Percentiles rank a stretch among this genome's conserved stretches.
Conservation (phyloP, 495 filamentous ascomycete species). For the Lentithecium fluviatile region DNA sequence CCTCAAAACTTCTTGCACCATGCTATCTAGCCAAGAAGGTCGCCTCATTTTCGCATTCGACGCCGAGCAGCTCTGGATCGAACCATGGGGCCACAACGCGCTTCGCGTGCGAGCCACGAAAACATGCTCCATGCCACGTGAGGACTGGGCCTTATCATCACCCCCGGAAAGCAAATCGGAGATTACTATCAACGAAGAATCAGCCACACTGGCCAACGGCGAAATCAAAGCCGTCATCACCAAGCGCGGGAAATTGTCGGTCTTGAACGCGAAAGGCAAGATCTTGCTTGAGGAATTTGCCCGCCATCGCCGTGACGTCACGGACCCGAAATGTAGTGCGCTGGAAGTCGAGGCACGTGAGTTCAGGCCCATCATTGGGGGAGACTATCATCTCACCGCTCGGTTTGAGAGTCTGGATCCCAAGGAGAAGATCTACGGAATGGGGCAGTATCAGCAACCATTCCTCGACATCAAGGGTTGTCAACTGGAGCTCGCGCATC, state of each 20-base stretch:
- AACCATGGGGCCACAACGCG: constrained; percentile 56
- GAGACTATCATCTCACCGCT: constrained; percentile 53
- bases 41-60: constrained; percentile 51
- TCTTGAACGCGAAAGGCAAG: constrained; percentile 48
- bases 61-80: constrained; percentile 55
- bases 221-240: not conserved
- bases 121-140: constrained; percentile 47
- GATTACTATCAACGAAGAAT: not conserved
- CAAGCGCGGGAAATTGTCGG: constrained; percentile 32
- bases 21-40: not conserved
- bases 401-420: constrained; percentile 54
- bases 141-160: constrained; percentile 55
- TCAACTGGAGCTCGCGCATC: constrained; percentile 60
- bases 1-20: not conserved
- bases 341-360: constrained; percentile 55
- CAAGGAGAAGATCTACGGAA: constrained; percentile 58
- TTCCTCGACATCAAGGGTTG: constrained; percentile 56
- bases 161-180: not conserved
- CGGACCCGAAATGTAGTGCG: constrained; percentile 57
- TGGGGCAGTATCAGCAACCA: constrained; percentile 64
- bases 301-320: constrained; percentile 51
- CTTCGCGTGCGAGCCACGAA: constrained; percentile 55
- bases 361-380: constrained; percentile 52
- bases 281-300: constrained; percentile 57
- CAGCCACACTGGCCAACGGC: not conserved